Percentiles rank a stretch among this genome's conserved stretches.
phyloP scores from a whole-genome alignment of 306 rosid genomes.

The Corylus avellana region DNA sequence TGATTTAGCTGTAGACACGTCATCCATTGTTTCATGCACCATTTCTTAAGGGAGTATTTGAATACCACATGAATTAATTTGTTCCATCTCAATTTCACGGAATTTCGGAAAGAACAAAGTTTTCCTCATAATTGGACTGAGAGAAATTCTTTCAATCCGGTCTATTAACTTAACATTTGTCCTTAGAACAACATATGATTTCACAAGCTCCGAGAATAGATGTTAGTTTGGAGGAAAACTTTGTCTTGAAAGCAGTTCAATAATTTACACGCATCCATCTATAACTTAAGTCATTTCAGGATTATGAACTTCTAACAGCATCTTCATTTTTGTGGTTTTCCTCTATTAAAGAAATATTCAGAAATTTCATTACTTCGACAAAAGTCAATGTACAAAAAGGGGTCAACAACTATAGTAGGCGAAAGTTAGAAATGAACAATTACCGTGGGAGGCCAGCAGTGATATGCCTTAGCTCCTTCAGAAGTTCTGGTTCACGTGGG shows the following conservation, averaged over 20 bases:
- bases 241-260: background rate
- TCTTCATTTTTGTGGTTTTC: background rate
- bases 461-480: conserved; percentile 53
- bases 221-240: too few species aligned
- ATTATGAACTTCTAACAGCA: background rate
- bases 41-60: too few species aligned
- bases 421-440: background rate
- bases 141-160: too few species aligned
- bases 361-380: background rate
- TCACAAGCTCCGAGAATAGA: too few species aligned
- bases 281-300: background rate
- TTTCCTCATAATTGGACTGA: too few species aligned
- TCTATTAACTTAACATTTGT: too few species aligned
- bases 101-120: too few species aligned
- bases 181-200: too few species aligned
- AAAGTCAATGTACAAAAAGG: background rate
- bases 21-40: too few species aligned
- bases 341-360: background rate
- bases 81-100: too few species aligned
- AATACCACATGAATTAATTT: too few species aligned
- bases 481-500: conserved; percentile 56
- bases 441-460: conserved; percentile 45
- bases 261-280: background rate
- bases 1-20: background rate
- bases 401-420: background rate